Conservation (phyloP, 2,329 filamentous ascomycete genomes). For the Neophaeococcomyces aloes region DNA sequence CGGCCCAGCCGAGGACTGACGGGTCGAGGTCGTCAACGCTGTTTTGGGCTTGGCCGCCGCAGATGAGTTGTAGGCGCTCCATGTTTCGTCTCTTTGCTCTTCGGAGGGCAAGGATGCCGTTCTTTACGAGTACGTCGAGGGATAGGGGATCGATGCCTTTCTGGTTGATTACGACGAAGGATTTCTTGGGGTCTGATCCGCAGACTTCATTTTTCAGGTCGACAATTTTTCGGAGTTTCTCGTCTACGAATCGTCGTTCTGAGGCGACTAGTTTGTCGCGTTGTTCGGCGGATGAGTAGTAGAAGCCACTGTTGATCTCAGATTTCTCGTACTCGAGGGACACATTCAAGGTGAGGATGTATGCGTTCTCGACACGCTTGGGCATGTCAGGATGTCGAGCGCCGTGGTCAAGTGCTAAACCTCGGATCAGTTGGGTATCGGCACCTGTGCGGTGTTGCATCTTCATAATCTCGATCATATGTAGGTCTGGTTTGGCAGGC, state of each 20-base stretch:
- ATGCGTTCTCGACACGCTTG: conserved; percentile 88
- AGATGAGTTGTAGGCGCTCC: conserved; percentile 92
- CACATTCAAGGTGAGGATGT: conserved; percentile 90
- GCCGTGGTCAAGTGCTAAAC: conserved; percentile 86
- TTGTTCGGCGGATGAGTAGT: conserved; percentile 94
- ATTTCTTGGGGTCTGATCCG: conserved; percentile 83
- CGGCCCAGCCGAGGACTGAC: conserved; percentile 88
- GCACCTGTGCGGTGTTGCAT: conserved; percentile 97
- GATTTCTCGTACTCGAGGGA: conserved; percentile 98
- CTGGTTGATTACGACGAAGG: conserved; percentile 97
- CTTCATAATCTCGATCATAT: conserved; percentile 99
- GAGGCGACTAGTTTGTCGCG: conserved; percentile 96
- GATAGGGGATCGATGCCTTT: conserved; percentile 97
- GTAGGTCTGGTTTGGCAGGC: conserved; percentile 84
- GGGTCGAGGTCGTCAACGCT: conserved; percentile 86
- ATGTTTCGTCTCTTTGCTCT: conserved; percentile 97
- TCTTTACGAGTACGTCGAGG: conserved; percentile 92
- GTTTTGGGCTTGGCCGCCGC: conserved; percentile 85
- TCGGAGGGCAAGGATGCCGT: conserved; percentile 87
- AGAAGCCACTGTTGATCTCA: conserved; percentile 98
- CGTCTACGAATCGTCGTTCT: conserved; percentile 88
- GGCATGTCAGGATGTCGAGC: conserved; percentile 97
- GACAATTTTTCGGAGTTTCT: conserved; percentile 94
- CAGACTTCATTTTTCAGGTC: conserved; percentile 97
- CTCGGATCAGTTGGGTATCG: conserved; percentile 90